Base-by-base conservation (phyloP, 2,329 filamentous ascomycete genomes). In the Talaromyces sp. region DNA sequence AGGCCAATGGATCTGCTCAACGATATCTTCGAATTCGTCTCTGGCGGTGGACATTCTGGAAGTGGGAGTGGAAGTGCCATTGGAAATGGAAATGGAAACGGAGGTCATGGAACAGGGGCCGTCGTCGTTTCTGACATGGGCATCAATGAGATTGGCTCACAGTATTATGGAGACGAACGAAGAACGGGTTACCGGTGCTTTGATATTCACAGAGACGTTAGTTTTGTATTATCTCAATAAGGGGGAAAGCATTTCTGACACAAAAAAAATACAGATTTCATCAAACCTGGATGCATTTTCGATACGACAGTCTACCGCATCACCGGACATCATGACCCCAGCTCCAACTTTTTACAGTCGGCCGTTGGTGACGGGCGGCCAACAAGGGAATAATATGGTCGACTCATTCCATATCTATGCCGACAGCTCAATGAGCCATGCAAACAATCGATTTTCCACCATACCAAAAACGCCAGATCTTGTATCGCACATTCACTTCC, bases 1-100 rank as follows among this genome's bases (percentile, higher is more conserved):
- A 27, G 28, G 8, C 5, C 12, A 14, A 56, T 56, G 54, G 54
- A 56, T 34, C 5, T 56, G 28, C 18, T 56, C 54, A 44, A 10
- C 27, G 54, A 56, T 3, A 36, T 56, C 27, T 56, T 56, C 36
- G 54, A 56, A 9, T 56, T 27, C 33, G 54, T 56, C n/a, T 56
- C 54, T 5, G 31, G 31, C 30, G 54, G 36, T 18, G 36, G 36
- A 44, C 54, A 56, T 30, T 36, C 33, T 30, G 54, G 31, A 36
- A n/a, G 53, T 27, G 53, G 53, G 4, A 5, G 8, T 36, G 52
- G 52, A 31, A 14, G 52, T 40, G 31, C n/a, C 30, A 18, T 1
- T 56, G 36, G 36, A 44, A 14, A 18, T 42, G 31, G 18, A 12
- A 16, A 12, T 30, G 54, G 14, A 27, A 33, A n/a, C n/a, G 30